phyloP scores from a whole-genome alignment of 2,329 filamentous ascomycete genomes.

The Domatiomyces catenatus region DNA sequence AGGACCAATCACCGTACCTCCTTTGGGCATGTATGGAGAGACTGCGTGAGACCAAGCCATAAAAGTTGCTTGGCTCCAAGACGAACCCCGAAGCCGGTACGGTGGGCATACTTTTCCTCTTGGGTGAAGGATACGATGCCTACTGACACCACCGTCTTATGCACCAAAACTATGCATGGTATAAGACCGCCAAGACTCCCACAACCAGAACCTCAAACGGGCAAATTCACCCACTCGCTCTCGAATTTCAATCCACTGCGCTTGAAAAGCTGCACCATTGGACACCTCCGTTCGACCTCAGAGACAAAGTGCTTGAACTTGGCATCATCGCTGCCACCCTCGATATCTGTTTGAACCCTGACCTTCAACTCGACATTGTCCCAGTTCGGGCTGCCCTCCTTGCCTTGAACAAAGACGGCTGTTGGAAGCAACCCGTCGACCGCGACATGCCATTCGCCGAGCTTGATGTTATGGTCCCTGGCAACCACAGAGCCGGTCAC shows the following conservation, averaged over 20 bases:
- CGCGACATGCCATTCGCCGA: slow-evolving; percentile 18
- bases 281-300: slow-evolving; percentile 20
- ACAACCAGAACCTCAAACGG: neutral
- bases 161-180: too few relatives aligned
- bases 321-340: slow-evolving; percentile 2
- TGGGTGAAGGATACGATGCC: too few relatives aligned
- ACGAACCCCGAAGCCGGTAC: too few relatives aligned
- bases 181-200: too few relatives aligned
- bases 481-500: slow-evolving; percentile 20
- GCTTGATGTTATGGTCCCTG: slow-evolving; percentile 17
- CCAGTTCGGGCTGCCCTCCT: slow-evolving; percentile 21
- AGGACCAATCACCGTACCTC: too few relatives aligned
- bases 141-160: too few relatives aligned
- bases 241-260: slow-evolving; percentile 17
- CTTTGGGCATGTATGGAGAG: too few relatives aligned
- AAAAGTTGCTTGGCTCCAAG: too few relatives aligned
- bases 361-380: slow-evolving; percentile 15
- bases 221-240: slow-evolving; percentile 19
- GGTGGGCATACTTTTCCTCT: too few relatives aligned
- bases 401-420: slow-evolving; percentile 16
- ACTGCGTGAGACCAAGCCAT: too few relatives aligned
- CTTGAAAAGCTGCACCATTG: slow-evolving; percentile 20
- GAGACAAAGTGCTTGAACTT: slow-evolving; percentile 15
- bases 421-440: slow-evolving; percentile 18
- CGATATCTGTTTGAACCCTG: slow-evolving; percentile 18